These are phyloP conservation scores for Carex scoparia DNA, from an alignment of 176 grass and related monocot species.

Conservation along the genomic window DNA sequence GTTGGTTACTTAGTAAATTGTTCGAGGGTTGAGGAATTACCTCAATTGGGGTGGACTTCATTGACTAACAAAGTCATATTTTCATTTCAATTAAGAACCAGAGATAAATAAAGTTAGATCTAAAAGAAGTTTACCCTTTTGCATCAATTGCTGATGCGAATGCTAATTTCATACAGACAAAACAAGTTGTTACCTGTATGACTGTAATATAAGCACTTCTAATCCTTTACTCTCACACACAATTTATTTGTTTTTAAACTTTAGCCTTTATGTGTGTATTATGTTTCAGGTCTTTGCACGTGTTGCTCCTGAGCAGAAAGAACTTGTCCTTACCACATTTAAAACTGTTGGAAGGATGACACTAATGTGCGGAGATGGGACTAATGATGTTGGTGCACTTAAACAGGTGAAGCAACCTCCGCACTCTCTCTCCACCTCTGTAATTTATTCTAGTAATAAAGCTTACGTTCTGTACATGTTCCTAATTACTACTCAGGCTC, in stretches of 20 bases:
- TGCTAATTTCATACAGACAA: background rate
- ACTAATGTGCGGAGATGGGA: conserved; percentile 99
- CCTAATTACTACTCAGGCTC: conserved; percentile 46
- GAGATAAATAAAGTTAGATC: background rate
- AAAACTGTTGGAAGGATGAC: conserved; percentile 96
- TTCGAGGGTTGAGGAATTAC: background rate
- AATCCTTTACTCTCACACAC: background rate
- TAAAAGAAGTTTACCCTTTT: background rate
- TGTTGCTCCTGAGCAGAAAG: conserved; percentile 98
- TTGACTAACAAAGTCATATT: background rate
- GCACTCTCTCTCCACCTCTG: background rate
- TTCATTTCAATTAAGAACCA: background rate
- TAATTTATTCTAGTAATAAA: conserved; percentile 2
- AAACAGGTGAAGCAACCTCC: conserved; percentile 59
- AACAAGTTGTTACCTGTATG: background rate
- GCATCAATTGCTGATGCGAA: background rate
- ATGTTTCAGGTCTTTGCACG: conserved; percentile 88
- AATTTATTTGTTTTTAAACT: background rate
- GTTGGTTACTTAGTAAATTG: background rate
- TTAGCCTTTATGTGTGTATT: background rate
- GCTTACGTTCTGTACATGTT: background rate
- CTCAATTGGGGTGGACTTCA: background rate
- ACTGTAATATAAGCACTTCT: background rate
- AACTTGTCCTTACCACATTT: conserved; percentile 94
- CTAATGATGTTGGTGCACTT: conserved; percentile 97